phyloP scores from a whole-genome alignment of 176 grass and related monocot genomes.

The Avena insularis region DNA sequence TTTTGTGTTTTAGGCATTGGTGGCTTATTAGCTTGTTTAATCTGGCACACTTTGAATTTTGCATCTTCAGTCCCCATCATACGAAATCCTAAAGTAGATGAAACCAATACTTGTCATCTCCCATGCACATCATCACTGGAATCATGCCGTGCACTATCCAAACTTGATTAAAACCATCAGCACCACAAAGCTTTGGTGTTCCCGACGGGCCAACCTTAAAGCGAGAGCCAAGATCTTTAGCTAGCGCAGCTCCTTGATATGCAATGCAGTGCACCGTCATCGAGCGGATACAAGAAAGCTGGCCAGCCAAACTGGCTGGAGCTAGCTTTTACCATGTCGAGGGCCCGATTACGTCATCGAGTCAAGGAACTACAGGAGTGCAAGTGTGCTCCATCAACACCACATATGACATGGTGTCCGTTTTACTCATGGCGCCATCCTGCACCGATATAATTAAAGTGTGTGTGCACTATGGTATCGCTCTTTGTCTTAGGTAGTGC shows the following conservation, averaged over 20 bases:
- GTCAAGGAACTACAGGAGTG: constrained; percentile 38
- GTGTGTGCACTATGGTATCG: constrained; percentile 35
- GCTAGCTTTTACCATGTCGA: constrained; percentile 45
- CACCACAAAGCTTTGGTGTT: constrained; percentile 32
- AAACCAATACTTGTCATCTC: neutral
- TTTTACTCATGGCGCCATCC: constrained; percentile 32
- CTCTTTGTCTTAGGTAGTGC: constrained; percentile 49
- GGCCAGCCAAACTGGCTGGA: constrained; percentile 35
- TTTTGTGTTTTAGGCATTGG: neutral
- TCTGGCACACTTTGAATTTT: neutral
- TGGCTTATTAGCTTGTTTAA: constrained; percentile 7
- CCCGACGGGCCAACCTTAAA: constrained; percentile 24
- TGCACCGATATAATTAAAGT: constrained; percentile 44
- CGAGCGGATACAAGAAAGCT: constrained; percentile 51
- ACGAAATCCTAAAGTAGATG: neutral
- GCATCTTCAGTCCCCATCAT: neutral
- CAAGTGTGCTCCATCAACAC: constrained; percentile 51
- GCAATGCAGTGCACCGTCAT: constrained; percentile 34
- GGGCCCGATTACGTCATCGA: constrained; percentile 48
- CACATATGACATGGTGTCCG: constrained; percentile 51
- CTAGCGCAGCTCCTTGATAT: constrained; percentile 36
- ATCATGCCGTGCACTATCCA: constrained; percentile 31
- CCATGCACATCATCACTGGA: constrained; percentile 14
- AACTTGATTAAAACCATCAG: constrained; percentile 13
- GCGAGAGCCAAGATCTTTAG: constrained; percentile 35